Conservation (phyloP, 2,329 filamentous ascomycete species). For the Leptodontidium sp. region DNA sequence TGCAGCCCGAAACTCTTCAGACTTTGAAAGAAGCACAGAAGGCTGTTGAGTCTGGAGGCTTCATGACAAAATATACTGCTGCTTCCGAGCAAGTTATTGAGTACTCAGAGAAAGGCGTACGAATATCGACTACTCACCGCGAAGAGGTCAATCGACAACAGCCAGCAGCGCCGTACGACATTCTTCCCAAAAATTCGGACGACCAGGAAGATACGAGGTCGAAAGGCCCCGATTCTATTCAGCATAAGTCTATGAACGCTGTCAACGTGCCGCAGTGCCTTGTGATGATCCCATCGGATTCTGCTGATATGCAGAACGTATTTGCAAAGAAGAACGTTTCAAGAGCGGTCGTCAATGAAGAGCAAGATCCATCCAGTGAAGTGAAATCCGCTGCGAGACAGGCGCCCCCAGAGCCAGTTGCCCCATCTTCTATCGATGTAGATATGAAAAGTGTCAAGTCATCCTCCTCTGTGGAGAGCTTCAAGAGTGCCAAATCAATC, state of each 20-base stretch:
- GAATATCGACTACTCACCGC: neutral
- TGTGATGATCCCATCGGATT: constrained; percentile 9
- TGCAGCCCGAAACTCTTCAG: constrained; percentile 32
- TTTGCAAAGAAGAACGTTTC: neutral
- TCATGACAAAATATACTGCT: constrained; percentile 23
- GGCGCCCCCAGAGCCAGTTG: neutral
- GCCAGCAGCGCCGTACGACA: neutral
- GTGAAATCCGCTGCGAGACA: neutral
- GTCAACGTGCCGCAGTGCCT: constrained; percentile 2
- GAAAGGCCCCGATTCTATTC: neutral
- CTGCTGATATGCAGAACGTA: neutral
- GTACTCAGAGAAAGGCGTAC: neutral
- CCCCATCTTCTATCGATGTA: neutral
- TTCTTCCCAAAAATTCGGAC: neutral
- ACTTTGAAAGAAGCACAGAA: constrained; percentile 29
- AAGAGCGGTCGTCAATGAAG: neutral
- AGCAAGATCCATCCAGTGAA: neutral
- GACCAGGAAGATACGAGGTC: neutral
- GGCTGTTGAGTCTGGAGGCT: constrained; percentile 20
- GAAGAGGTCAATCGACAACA: neutral
- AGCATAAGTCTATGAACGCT: neutral
- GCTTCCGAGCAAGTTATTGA: neutral
- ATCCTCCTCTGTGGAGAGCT: constrained; percentile 30
- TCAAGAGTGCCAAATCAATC: constrained; percentile 31
- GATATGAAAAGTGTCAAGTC: constrained; percentile 27